Evolutionary conservation across 805 yeast species (phyloP), one percentile per base, ranked within the genome.

Genomic region (Starmera pachycereana): DNA sequence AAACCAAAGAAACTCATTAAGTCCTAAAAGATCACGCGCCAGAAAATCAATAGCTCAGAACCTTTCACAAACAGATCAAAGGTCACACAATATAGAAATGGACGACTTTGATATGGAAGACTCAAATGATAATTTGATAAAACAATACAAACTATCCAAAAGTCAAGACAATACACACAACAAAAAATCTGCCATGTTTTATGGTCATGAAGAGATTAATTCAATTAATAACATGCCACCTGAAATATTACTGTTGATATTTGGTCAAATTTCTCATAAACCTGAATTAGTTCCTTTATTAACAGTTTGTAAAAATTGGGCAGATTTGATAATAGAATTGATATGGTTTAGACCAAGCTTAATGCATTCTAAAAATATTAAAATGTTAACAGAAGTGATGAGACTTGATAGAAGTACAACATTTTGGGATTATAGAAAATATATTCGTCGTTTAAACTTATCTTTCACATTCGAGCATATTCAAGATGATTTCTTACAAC

Each of bases 261-360:
- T 83, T 44, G 79, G 84, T 39, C 71, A 78, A 44, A 61, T 82
- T 38, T 76, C 70, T 37, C 69, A 81, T 33, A 75, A 71, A 47
- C 54, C 70, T 4, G 88, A 81, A 50, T 62, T 79, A 43, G 76
- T 75, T 25, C 66, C 76, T 12, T 60, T 81, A 18, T 63, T 86
- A 45, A 68, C 86, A 1, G 89, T 86, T 8, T 88, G 95, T 60
- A 78, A 76, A 50, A 72, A 78, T 44, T 88, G 95, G 82, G 83
- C 88, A 10, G 74, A 76, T 48, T 66, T 84, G 33, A 77, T 84
- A 12, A 77, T 87, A 10, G 95, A 85, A 51, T 68, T 81, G 33
- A 64, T 89, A 28, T 89, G 96, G 94, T 84, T 85, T 55, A 73
- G 97, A 43, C 96, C 97, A 4, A 74, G 74, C 34, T 69, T 85